Evolutionary conservation across 164 flowering plant species (phyloP).

Genomic region (Kingdonia uniflora): DNA sequence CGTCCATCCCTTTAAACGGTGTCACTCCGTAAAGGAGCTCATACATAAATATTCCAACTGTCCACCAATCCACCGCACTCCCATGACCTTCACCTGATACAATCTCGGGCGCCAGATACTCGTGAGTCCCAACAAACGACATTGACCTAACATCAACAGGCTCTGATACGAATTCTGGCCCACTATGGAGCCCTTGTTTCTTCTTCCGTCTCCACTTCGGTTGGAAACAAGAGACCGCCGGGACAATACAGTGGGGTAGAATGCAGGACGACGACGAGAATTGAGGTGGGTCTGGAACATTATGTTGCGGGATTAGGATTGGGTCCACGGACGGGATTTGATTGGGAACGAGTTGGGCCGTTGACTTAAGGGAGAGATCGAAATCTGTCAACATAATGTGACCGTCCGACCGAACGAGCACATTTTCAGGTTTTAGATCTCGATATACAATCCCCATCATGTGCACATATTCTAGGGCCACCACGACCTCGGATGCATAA

Average conservation of each 20-base stretch:
- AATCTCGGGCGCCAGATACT: conserved; percentile 86
- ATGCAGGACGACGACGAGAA: conserved; percentile 20
- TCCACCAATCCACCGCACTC: conserved; percentile 96
- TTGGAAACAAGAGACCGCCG: conserved; percentile 1
- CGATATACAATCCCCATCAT: conserved; percentile 88
- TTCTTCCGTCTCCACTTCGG: conserved; percentile 49
- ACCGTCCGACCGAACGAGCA: conserved; percentile 78
- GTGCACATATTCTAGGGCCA: conserved; percentile 82
- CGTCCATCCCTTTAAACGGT: conserved; percentile 55
- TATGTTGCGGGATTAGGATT: conserved; percentile 41
- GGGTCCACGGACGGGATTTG: too few relatives aligned
- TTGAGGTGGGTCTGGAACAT: conserved; percentile 26
- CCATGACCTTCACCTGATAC: conserved; percentile 73
- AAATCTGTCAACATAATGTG: conserved; percentile 93
- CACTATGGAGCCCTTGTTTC: conserved; percentile 30
- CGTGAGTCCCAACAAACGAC: conserved; percentile 94
- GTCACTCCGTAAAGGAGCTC: conserved; percentile 81
- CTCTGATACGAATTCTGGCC: conserved; percentile 67
- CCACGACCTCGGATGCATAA: conserved; percentile 84
- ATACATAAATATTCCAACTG: conserved; percentile 74
- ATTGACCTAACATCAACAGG: conserved; percentile 69
- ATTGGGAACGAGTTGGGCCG: conserved; percentile 13
- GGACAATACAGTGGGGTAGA: too few relatives aligned
- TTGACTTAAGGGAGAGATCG: conserved; percentile 68
- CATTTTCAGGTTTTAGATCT: conserved; percentile 84